These are phyloP conservation scores for Exophiala mesophila DNA, from an alignment of 2,329 filamentous ascomycete genomes.

Conservation along the genomic window DNA sequence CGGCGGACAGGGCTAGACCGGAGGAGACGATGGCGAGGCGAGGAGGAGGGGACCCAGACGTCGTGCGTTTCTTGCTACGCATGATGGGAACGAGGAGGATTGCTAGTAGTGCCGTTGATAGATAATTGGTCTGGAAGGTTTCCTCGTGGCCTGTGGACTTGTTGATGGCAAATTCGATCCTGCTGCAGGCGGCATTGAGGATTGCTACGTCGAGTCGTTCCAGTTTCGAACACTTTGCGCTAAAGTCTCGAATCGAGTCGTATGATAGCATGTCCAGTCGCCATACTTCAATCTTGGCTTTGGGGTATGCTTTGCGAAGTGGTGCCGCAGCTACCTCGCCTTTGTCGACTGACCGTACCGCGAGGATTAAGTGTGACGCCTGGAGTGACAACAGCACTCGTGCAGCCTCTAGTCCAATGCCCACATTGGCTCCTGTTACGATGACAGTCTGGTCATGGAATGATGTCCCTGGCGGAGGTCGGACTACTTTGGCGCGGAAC, in stretches of 20 bases:
- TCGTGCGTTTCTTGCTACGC: slow-evolving; percentile 1
- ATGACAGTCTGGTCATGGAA: slow-evolving; percentile 31
- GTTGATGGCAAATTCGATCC: slow-evolving; percentile 18
- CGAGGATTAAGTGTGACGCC: background rate
- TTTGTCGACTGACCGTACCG: slow-evolving; percentile 21
- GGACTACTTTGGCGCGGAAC: background rate
- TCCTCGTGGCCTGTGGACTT: slow-evolving; percentile 33
- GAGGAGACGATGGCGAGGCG: background rate
- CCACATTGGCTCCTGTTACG: slow-evolving; percentile 42
- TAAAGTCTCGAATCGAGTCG: slow-evolving; percentile 35
- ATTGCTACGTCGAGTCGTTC: slow-evolving; percentile 34
- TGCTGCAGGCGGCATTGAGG: slow-evolving; percentile 41
- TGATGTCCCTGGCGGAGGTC: background rate
- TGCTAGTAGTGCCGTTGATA: slow-evolving; percentile 24
- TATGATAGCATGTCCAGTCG: slow-evolving; percentile 35
- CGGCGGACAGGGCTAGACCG: background rate
- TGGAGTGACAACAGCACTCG: slow-evolving; percentile 38
- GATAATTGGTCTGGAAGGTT: slow-evolving; percentile 34
- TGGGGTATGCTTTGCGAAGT: slow-evolving; percentile 29
- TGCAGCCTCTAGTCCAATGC: slow-evolving; percentile 42
- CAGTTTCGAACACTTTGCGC: slow-evolving; percentile 27
- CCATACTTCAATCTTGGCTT: slow-evolving; percentile 36
- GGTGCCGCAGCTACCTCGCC: slow-evolving; percentile 32
- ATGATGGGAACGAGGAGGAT: slow-evolving; percentile 29
- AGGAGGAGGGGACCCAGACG: background rate